Base-by-base conservation (phyloP, 1,139 yeast genomes). In the Taphrina confusa region DNA sequence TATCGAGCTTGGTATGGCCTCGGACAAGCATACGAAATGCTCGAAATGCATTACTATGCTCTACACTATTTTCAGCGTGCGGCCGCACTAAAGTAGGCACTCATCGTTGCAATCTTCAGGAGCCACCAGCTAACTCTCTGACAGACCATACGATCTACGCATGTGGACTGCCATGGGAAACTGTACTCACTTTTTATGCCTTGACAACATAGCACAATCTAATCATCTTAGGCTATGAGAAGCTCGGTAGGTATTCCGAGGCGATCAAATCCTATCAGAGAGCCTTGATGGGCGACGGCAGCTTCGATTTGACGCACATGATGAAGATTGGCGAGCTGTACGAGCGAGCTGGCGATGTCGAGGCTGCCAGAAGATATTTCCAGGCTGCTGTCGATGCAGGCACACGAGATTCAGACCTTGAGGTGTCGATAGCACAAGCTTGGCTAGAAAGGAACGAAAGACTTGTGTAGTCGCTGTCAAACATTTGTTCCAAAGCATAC, bases 1-100 rank as follows among this genome's bases (percentile, higher is more conserved):
- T 94, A 87, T 72, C 78, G 97, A 58, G 98, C 98, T 0, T 94
- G 98, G 99, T 92, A 92, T 72, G 98, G 98, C 0, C 76, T 94
- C 59, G 99, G 98, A 0, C 98, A 92, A 72, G 97, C 98, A 0
- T 94, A 94, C 70, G 98, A 94, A 71, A 96, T 94, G 16, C 76
- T 92, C 62, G 97, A 92, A 68, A 91, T 91, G 97, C 95, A 88
- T 71, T 78, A 89, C 66, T 94, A 91, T 69, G 92, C 97, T 0
- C 76, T 91, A 40, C 91, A 90, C 72, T 92, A 94, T 71, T 94
- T 89, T 70, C 97, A 92, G 73, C 78, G 88, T 54, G 97, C 97
- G 0, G 87, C 96, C 40, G 82, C 88, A 22, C 77, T 94, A 64
- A 91, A 87, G 65, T 66, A 46, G n/a, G 55, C 27, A n/a, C 28